Conservation (phyloP, 2,329 filamentous ascomycete genomes). For the Fusarium ramigenum region DNA sequence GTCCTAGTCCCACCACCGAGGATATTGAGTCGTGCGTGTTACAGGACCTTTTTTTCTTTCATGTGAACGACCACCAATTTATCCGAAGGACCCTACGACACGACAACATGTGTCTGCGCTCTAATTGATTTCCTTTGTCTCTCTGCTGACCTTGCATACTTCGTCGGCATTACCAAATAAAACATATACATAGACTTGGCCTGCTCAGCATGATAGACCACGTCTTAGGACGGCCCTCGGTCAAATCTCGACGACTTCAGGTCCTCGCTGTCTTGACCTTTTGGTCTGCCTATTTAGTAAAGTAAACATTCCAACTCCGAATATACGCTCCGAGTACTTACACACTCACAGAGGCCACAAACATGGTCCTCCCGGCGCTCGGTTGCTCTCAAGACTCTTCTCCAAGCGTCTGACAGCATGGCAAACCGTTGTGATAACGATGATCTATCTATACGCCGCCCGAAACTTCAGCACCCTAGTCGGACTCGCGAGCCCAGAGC, state of each 20-base stretch:
- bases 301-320: conserved; percentile 56
- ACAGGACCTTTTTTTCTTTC: conserved; percentile 19
- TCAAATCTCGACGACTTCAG: conserved; percentile 90
- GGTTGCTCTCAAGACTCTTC: conserved; percentile 75
- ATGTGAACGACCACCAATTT: conserved; percentile 38
- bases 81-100: conserved; percentile 6
- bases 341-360: conserved; percentile 73
- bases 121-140: conserved; percentile 22
- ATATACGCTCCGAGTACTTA: conserved; percentile 23
- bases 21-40: conserved; percentile 23
- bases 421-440: conserved; percentile 87
- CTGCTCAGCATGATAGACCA: conserved; percentile 75
- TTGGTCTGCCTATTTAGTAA: conserved; percentile 86
- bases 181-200: background rate
- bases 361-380: conserved; percentile 84
- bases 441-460: conserved; percentile 89
- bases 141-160: background rate
- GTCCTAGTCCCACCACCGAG: conserved; percentile 29
- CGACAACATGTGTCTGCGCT: conserved; percentile 29
- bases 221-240: conserved; percentile 88
- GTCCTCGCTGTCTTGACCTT: conserved; percentile 91
- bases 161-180: background rate
- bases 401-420: conserved; percentile 81
- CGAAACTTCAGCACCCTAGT: conserved; percentile 95
- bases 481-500: conserved; percentile 90